Percentiles rank a stretch among this genome's conserved stretches.
phyloP scores from a whole-genome alignment of 108 stramenopile genomes.

The Discostella pseudostelligera region DNA sequence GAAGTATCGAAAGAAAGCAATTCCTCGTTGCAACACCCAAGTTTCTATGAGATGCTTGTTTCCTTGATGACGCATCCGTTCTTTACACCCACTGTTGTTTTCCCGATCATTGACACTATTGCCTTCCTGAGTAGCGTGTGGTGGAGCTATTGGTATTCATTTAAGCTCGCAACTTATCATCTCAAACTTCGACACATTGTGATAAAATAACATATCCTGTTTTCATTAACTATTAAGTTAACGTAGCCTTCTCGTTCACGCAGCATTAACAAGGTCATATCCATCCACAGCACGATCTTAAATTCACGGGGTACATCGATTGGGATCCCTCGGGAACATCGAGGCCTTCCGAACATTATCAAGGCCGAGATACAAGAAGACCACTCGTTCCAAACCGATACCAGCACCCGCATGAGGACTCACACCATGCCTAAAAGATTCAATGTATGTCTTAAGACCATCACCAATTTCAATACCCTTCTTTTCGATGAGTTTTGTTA shows the following conservation, averaged over 20 bases:
- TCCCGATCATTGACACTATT: slow-evolving; percentile 24
- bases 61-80: slow-evolving; percentile 30
- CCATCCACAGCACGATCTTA: not conserved
- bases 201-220: too few relatives aligned
- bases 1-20: not conserved
- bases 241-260: too few relatives aligned
- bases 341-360: slow-evolving; percentile 97
- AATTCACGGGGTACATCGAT: slow-evolving; percentile 89
- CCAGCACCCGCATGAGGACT: slow-evolving; percentile 95
- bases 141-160: slow-evolving; percentile 33
- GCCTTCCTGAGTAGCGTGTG: slow-evolving; percentile 28
- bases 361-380: slow-evolving; percentile 93
- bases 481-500: slow-evolving; percentile 61
- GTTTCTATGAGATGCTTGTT: slow-evolving; percentile 5
- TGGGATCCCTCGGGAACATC: slow-evolving; percentile 98
- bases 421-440: slow-evolving; percentile 89
- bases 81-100: slow-evolving; percentile 23
- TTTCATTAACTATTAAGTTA: too few relatives aligned
- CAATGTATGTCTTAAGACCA: slow-evolving; percentile 79
- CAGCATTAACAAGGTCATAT: too few relatives aligned
- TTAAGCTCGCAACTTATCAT: slow-evolving; percentile 20
- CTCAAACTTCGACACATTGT: slow-evolving; percentile 10
- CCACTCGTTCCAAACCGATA: slow-evolving; percentile 95
- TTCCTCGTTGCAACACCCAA: not conserved
- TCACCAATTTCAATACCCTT: slow-evolving; percentile 89